Evolutionary conservation across 1,284 basidiomycete species (phyloP).

Genomic region (Earliella scabrosa): DNA sequence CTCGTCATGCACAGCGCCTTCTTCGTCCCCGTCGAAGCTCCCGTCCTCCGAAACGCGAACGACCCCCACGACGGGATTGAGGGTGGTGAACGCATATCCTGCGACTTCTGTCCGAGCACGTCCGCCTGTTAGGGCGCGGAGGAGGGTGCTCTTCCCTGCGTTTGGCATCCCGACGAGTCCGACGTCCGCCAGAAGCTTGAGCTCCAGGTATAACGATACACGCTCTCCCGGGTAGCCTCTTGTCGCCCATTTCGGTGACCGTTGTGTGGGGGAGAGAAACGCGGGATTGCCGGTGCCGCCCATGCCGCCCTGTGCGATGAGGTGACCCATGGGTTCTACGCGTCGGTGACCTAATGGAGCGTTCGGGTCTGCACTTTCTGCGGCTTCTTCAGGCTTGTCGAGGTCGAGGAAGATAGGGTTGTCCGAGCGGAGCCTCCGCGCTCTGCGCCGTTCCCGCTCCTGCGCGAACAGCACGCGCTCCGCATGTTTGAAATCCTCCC

Average conservation of each 20-base stretch:
- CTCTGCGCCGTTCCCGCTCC: constrained; percentile 62
- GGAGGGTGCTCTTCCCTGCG: constrained; percentile 87
- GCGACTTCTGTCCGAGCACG: constrained; percentile 88
- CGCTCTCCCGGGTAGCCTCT: constrained; percentile 84
- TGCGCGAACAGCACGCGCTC: constrained; percentile 66
- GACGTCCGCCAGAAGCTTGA: constrained; percentile 93
- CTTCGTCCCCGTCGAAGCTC: constrained; percentile 66
- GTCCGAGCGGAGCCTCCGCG: constrained; percentile 46
- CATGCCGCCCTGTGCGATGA: constrained; percentile 79
- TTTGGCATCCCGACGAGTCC: constrained; percentile 97
- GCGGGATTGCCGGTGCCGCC: constrained; percentile 93
- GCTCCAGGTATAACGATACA: constrained; percentile 86
- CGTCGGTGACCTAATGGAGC: constrained; percentile 72
- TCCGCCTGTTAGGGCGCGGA: constrained; percentile 88
- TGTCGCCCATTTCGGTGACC: constrained; percentile 83
- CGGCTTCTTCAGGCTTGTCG: constrained; percentile 50
- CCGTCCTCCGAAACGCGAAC: constrained; percentile 86
- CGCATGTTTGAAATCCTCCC: constrained; percentile 78
- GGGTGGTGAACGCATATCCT: constrained; percentile 92
- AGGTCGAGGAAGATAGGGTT: constrained; percentile 64
- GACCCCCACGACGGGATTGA: constrained; percentile 95
- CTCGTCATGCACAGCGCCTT: constrained; percentile 69
- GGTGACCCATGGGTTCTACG: constrained; percentile 62
- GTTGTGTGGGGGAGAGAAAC: constrained; percentile 70
- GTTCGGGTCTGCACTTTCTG: constrained; percentile 49